Evolutionary conservation across 176 grass and related monocot genomes (phyloP).

Genomic region (Carex parvula): DNA sequence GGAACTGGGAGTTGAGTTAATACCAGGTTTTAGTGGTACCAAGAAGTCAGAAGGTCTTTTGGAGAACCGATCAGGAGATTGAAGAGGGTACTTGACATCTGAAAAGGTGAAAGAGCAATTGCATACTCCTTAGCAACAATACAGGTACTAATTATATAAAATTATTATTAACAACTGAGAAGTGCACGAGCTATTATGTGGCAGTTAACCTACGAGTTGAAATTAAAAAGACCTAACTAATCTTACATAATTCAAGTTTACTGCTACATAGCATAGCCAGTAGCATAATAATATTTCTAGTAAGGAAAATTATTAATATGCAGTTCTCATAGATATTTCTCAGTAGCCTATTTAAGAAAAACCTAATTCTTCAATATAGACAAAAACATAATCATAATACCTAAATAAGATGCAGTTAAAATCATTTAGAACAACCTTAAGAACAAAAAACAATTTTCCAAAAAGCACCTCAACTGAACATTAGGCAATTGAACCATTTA

Average conservation of each 20-base stretch:
- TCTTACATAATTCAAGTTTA: not conserved
- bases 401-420: too few species aligned
- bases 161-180: not conserved
- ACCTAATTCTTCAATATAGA: not conserved
- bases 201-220: not conserved
- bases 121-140: slow-evolving; percentile 18
- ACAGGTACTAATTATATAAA: not conserved
- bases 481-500: not conserved
- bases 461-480: not conserved
- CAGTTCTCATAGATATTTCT: not conserved
- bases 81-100: slow-evolving; percentile 57
- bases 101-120: slow-evolving; percentile 15
- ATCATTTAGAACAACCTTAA: not conserved
- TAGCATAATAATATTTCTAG: not conserved
- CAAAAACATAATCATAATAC: too few species aligned
- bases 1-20: slow-evolving; percentile 29
- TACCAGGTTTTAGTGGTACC: slow-evolving; percentile 49
- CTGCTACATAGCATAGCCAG: not conserved
- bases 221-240: not conserved
- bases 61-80: slow-evolving; percentile 49
- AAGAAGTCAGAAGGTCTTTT: slow-evolving; percentile 38
- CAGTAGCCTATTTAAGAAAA: not conserved
- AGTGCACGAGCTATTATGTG: not conserved
- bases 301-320: not conserved
- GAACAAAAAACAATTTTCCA: not conserved